A percentile compares a stretch with the other conserved stretches of the same genome.
Evolutionary conservation across 163 green algal genomes (phyloP).

Genomic region (Chlamydomonas reinhardtii): DNA sequence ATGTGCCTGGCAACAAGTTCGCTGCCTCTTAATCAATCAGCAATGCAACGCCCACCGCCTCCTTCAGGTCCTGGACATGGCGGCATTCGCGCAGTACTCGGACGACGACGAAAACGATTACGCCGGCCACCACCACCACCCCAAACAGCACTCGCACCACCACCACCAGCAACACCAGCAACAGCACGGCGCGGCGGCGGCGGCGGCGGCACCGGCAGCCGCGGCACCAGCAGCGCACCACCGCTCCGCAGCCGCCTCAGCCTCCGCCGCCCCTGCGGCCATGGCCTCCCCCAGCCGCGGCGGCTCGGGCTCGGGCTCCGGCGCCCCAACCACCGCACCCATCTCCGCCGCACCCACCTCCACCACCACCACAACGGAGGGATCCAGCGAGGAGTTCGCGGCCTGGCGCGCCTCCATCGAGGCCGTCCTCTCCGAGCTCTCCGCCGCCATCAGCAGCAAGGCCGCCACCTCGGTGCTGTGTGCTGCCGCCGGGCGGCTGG

Average conservation of each 20-base stretch:
- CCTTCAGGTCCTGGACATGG: conserved; percentile 53
- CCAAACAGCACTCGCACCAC: background rate
- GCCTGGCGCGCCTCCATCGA: conserved; percentile 40
- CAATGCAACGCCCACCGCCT: too few relatives aligned
- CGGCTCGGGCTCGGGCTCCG: background rate
- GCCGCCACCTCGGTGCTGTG: conserved; percentile 10
- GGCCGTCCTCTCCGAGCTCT: conserved; percentile 12
- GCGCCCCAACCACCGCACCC: background rate
- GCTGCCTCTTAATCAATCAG: too few relatives aligned
- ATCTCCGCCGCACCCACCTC: background rate
- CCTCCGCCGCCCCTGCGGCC: background rate
- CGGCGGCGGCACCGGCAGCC: too few relatives aligned
- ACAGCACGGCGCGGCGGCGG: background rate
- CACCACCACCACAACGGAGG: too few relatives aligned
- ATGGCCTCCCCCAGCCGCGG: background rate
- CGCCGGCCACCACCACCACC: background rate
- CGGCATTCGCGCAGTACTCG: conserved; percentile 40
- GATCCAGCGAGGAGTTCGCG: conserved; percentile 22
- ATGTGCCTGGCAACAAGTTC: too few relatives aligned
- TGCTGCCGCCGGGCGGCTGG: conserved; percentile 5
- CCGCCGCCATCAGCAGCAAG: conserved; percentile 7
- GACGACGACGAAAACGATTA: conserved; percentile 56
- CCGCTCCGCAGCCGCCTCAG: background rate
- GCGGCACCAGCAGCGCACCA: background rate
- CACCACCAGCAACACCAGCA: conserved; percentile 13